phyloP scores from a whole-genome alignment of 2,329 filamentous ascomycete genomes.

The Pleomassaria siparia region DNA sequence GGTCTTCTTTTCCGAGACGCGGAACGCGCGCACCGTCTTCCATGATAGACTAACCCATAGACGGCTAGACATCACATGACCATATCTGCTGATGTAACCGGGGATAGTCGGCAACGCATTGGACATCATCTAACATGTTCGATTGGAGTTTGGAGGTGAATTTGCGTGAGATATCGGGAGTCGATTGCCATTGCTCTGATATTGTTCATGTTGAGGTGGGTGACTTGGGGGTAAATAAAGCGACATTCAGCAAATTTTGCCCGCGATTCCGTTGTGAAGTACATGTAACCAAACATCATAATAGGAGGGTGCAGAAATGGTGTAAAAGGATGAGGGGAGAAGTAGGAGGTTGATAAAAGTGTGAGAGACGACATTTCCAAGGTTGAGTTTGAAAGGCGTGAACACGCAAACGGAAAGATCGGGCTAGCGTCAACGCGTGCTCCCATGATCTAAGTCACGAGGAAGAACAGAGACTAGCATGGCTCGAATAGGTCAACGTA shows the following conservation, averaged over 20 bases:
- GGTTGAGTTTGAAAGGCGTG: not conserved
- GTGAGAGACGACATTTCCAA: not conserved
- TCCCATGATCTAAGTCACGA: conserved; percentile 15
- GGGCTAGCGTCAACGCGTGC: conserved; percentile 7
- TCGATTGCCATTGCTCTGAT: conserved; percentile 2
- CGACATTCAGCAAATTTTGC: too few relatives aligned
- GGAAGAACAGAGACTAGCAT: not conserved
- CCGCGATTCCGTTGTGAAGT: too few relatives aligned
- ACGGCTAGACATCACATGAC: not conserved
- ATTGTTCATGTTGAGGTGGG: too few relatives aligned
- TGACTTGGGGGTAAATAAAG: too few relatives aligned
- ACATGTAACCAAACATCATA: too few relatives aligned
- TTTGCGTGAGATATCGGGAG: conserved; percentile 9
- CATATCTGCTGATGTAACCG: not conserved
- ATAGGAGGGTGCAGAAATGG: too few relatives aligned
- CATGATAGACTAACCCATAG: too few relatives aligned
- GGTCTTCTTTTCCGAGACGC: too few relatives aligned
- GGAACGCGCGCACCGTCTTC: conserved; percentile 9
- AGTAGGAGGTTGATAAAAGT: too few relatives aligned
- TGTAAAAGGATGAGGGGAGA: too few relatives aligned
- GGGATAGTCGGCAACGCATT: not conserved
- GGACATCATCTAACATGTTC: not conserved
- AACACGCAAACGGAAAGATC: not conserved
- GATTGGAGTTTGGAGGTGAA: not conserved
- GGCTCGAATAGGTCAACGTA: too few relatives aligned